Conservation (phyloP, 1,284 basidiomycete species). For the Butyriboletus appendiculatus region DNA sequence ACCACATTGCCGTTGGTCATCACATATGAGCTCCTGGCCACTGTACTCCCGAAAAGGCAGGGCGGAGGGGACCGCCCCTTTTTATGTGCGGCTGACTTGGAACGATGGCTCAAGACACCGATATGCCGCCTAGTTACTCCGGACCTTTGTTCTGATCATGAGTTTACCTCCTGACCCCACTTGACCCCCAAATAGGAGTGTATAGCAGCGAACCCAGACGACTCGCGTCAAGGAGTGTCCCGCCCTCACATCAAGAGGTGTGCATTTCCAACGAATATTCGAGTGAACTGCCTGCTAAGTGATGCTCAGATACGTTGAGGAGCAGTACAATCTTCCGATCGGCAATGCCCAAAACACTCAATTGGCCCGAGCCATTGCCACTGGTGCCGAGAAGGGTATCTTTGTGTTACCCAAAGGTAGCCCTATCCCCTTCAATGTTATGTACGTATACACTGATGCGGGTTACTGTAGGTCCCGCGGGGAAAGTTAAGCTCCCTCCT, state of each 20-base stretch:
- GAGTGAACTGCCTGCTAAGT: constrained; percentile 16
- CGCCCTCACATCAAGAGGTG: constrained; percentile 93
- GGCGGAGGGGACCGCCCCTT: constrained; percentile 37
- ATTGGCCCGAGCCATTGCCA: constrained; percentile 79
- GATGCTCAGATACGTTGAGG: constrained; percentile 68
- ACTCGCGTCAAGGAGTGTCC: constrained; percentile 84
- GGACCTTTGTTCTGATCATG: constrained; percentile 2
- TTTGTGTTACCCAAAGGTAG: constrained; percentile 88
- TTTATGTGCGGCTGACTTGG: constrained; percentile 15
- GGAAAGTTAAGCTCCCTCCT: constrained; percentile 85
- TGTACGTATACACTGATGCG: constrained; percentile 5
- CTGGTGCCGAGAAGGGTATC: constrained; percentile 77
- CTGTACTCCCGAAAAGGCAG: constrained; percentile 43
- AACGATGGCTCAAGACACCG: constrained; percentile 3
- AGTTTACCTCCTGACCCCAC: constrained; percentile 21
- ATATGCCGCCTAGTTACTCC: background rate
- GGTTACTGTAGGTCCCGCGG: constrained; percentile 57
- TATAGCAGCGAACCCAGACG: constrained; percentile 73
- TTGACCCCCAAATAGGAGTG: constrained; percentile 62
- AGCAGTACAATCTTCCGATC: constrained; percentile 77
- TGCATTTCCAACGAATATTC: constrained; percentile 10
- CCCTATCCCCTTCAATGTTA: constrained; percentile 12
- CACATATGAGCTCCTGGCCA: constrained; percentile 10
- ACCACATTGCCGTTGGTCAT: constrained; percentile 3
- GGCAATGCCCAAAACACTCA: constrained; percentile 78